Conservation (phyloP, 805 yeast genomes). For the Yarrowia sp. region DNA sequence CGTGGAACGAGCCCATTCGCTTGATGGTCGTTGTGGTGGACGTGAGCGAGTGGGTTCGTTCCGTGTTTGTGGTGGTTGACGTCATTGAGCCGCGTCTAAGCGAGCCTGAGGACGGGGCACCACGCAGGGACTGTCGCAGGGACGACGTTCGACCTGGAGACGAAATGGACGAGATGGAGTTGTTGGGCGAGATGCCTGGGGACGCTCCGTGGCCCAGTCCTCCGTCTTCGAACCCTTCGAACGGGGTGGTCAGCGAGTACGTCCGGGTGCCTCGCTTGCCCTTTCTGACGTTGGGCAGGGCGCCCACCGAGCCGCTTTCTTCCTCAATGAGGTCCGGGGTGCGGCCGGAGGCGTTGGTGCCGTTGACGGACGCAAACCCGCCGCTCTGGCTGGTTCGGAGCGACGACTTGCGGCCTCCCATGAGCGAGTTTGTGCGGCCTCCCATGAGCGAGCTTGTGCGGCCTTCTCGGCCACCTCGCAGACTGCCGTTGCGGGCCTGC, state of each 20-base stretch:
- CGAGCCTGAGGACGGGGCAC: slow-evolving; percentile 12
- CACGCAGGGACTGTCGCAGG: background rate
- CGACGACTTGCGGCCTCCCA: slow-evolving; percentile 20
- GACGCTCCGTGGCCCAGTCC: slow-evolving; percentile 25
- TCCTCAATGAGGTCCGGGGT: slow-evolving; percentile 7
- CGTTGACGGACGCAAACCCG: slow-evolving; percentile 16
- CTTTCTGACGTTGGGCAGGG: slow-evolving; percentile 10
- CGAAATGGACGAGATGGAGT: background rate
- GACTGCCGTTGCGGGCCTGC: slow-evolving; percentile 7
- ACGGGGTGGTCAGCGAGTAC: slow-evolving; percentile 31
- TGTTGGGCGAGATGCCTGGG: slow-evolving; percentile 4
- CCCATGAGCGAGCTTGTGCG: slow-evolving; percentile 6
- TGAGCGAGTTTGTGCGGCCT: slow-evolving; percentile 20
- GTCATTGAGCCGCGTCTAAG: slow-evolving; percentile 33
- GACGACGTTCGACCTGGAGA: background rate
- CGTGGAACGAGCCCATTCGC: slow-evolving; percentile 39
- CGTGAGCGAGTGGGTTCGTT: slow-evolving; percentile 40
- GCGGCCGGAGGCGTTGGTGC: slow-evolving; percentile 15
- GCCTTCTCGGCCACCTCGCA: background rate
- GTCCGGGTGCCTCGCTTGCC: slow-evolving; percentile 28
- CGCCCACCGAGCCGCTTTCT: slow-evolving; percentile 5
- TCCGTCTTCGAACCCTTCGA: slow-evolving; percentile 27
- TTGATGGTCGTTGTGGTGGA: slow-evolving; percentile 38
- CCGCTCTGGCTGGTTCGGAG: slow-evolving; percentile 18
- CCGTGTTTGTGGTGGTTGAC: slow-evolving; percentile 35